phyloP scores from a whole-genome alignment of 2,329 filamentous ascomycete species.

The Penicillium sp. region DNA sequence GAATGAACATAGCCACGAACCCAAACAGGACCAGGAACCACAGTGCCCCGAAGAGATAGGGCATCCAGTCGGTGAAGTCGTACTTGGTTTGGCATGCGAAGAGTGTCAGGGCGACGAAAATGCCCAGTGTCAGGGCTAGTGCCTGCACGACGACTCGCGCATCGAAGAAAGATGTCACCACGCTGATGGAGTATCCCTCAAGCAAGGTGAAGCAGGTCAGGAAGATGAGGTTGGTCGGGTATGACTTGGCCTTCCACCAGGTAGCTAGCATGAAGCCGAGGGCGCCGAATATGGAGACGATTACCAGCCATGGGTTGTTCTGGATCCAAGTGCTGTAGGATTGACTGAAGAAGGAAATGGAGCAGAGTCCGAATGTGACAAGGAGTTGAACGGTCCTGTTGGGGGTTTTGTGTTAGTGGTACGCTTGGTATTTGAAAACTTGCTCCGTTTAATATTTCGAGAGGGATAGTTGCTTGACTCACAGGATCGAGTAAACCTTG shows the following conservation, averaged over 20 bases:
- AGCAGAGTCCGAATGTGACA: slow-evolving; percentile 72
- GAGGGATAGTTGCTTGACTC: slow-evolving; percentile 29
- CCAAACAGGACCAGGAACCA: slow-evolving; percentile 91
- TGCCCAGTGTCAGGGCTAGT: slow-evolving; percentile 70
- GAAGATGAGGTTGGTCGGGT: slow-evolving; percentile 92
- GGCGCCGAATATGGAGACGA: slow-evolving; percentile 76
- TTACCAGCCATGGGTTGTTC: slow-evolving; percentile 74
- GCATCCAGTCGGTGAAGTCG: slow-evolving; percentile 96
- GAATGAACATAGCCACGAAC: slow-evolving; percentile 88
- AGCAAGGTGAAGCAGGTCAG: slow-evolving; percentile 81
- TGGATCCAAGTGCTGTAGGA: slow-evolving; percentile 85
- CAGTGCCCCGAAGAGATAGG: slow-evolving; percentile 83
- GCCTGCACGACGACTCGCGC: slow-evolving; percentile 81
- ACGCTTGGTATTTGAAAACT: not conserved
- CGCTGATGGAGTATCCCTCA: slow-evolving; percentile 89
- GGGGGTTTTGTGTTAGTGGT: not conserved
- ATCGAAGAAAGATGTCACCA: slow-evolving; percentile 88
- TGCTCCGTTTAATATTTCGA: not conserved
- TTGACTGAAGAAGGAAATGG: slow-evolving; percentile 76
- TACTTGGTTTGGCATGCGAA: slow-evolving; percentile 98
- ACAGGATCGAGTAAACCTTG: slow-evolving; percentile 96
- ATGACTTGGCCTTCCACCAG: slow-evolving; percentile 93
- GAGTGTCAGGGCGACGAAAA: slow-evolving; percentile 60
- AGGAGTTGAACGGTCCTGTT: slow-evolving; percentile 80
- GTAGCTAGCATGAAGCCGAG: slow-evolving; percentile 81